Percentiles rank a stretch among this genome's conserved stretches.
These are phyloP conservation scores for Phlyctochytrium arcticum DNA, from an alignment of 192 early-diverging fungal species.

Conservation along the genomic window DNA sequence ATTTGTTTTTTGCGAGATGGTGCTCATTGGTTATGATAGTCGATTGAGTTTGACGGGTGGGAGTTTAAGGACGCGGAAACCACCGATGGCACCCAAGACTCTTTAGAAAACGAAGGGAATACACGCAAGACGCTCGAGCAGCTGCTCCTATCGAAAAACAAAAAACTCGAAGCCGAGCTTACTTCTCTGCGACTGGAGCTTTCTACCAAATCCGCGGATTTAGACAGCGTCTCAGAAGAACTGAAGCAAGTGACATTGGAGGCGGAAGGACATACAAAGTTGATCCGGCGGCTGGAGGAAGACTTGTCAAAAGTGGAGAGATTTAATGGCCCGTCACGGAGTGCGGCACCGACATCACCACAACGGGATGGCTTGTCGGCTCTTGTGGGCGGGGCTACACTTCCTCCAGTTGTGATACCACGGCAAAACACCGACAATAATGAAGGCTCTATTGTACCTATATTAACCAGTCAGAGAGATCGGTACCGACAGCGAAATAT, in stretches of 20 bases:
- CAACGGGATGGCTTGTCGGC: not conserved
- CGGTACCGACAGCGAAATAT: constrained; percentile 81
- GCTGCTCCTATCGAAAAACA: constrained; percentile 78
- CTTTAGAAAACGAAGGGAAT: too few species aligned
- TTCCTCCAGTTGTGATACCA: not conserved
- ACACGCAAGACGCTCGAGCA: constrained; percentile 79
- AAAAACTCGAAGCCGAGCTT: constrained; percentile 68
- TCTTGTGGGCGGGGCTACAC: not conserved
- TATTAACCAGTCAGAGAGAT: constrained; percentile 85
- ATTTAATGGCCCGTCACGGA: not conserved
- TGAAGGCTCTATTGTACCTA: constrained; percentile 60
- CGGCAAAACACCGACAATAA: not conserved
- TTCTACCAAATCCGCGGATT: not conserved
- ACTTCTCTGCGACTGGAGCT: constrained; percentile 53
- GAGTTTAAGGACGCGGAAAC: constrained; percentile 1
- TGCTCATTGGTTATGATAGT: not conserved
- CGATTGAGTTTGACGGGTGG: constrained; percentile 24
- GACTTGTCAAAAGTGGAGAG: constrained; percentile 41
- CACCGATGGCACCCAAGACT: too few species aligned
- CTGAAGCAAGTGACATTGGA: constrained; percentile 41
- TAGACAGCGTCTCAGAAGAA: constrained; percentile 7
- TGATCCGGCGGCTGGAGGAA: constrained; percentile 51
- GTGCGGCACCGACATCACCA: not conserved
- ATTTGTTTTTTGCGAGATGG: constrained; percentile 3
- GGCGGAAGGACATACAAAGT: constrained; percentile 50